Base-by-base conservation (phyloP, 2,329 filamentous ascomycete genomes). In the Nakataea oryzae region DNA sequence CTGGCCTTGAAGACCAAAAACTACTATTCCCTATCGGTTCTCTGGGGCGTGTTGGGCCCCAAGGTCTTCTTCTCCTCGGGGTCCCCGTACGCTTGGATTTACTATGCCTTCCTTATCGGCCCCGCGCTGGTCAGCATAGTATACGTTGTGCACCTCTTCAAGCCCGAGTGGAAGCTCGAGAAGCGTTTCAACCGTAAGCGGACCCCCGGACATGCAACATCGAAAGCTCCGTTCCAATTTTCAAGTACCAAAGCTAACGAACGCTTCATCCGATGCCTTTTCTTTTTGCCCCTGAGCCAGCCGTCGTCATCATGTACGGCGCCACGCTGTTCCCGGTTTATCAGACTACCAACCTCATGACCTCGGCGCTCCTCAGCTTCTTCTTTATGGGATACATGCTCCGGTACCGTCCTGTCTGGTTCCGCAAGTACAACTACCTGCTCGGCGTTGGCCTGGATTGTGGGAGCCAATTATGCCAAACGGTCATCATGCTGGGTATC, bases 361-460 rank as follows among this genome's bases (percentile, higher is more conserved):
- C 68, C 3, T 69, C 67, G 12, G 64, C 64, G 7, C n/a, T 67
- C 3, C 29, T 71, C 17, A 65, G 70, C 6, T 14, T 67, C 2
- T 67, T 71, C 29, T 73, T 72, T 62, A 72, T 71, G 70, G 70
- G 70, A 1, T 71, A 71, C 57, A 62, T 70, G 50, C 65, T 68
- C 11, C 63, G 69, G 1, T 72, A 70, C 61, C 69, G 68, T 30
- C 67, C 67, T 1, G 68, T 66, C 26, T 77, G 75, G 74, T 77
- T 76, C 70, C 69, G 72, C 7, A 76, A 76, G 66, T 77, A 77
- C 64, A 76, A 76, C 64, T 76, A 76, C 64, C 69, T 77, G n/a
- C 67, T 76, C 6, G 73, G 74, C 3, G 72, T 73, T 3, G 74
- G 74, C 1, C 70, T 77, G 8, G 75, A 77, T 62, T 70, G 70